phyloP scores from a whole-genome alignment of 2,329 filamentous ascomycete genomes.

The Aspergillus sp. region DNA sequence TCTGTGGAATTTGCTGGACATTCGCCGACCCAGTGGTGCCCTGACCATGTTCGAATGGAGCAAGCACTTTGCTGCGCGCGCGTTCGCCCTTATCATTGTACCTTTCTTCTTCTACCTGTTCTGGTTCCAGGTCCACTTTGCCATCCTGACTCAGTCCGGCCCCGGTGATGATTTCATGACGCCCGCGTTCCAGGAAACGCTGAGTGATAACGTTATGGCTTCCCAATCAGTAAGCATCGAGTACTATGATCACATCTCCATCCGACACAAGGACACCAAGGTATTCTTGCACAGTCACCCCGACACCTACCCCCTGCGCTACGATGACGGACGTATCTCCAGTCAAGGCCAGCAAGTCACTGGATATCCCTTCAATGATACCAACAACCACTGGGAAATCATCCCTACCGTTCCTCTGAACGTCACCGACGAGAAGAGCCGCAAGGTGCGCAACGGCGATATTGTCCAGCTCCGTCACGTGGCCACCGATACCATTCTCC shows the following conservation, averaged over 20 bases:
- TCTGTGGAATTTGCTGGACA: conserved; percentile 89
- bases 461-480: conserved; percentile 84
- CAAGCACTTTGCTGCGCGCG: conserved; percentile 87
- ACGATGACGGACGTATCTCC: conserved; percentile 95
- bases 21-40: conserved; percentile 82
- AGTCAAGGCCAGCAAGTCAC: conserved; percentile 98
- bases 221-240: conserved; percentile 83
- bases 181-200: conserved; percentile 94
- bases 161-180: conserved; percentile 99
- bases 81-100: conserved; percentile 83
- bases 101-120: conserved; percentile 98
- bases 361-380: conserved; percentile 96
- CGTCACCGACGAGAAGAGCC: conserved; percentile 62
- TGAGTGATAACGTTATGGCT: conserved; percentile 92
- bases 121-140: conserved; percentile 99
- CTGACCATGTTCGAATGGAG: conserved; percentile 77
- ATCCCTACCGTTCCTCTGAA: conserved; percentile 64
- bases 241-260: conserved; percentile 85
- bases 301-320: conserved; percentile 87
- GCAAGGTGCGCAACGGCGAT: conserved; percentile 79
- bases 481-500: conserved; percentile 80
- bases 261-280: conserved; percentile 97
- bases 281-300: conserved; percentile 92
- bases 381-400: conserved; percentile 98
- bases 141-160: conserved; percentile 83